Conservation (phyloP, 768 basidiomycete species). For the Asterophora parasitica region DNA sequence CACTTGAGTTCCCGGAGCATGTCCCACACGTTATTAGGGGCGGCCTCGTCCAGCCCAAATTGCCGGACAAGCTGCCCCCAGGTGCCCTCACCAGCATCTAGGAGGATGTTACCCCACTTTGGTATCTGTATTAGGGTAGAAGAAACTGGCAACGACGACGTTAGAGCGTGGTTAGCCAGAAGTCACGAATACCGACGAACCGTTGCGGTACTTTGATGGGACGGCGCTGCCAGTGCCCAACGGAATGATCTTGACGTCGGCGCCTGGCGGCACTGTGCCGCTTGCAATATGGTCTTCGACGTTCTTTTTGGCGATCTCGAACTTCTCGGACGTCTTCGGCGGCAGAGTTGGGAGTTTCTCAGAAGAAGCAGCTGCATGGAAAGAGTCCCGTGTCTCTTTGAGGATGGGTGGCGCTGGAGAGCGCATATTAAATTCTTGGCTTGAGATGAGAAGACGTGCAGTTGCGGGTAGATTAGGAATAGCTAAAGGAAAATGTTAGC, state of each 20-base stretch:
- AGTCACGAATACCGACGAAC: conserved; percentile 37
- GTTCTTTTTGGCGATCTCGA: conserved; percentile 32
- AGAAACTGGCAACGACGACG: conserved; percentile 45
- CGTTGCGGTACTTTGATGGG: conserved; percentile 85
- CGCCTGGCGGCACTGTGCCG: conserved; percentile 37
- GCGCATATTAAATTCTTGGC: conserved; percentile 39
- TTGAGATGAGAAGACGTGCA: conserved; percentile 36
- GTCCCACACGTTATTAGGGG: conserved; percentile 41
- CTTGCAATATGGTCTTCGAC: conserved; percentile 21
- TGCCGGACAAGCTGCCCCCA: conserved; percentile 82
- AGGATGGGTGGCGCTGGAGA: conserved; percentile 39
- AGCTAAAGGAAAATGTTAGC: conserved; percentile 22
- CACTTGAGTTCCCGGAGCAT: conserved; percentile 68
- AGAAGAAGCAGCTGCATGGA: conserved; percentile 32
- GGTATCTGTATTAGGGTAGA: conserved; percentile 77
- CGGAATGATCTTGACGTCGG: conserved; percentile 65
- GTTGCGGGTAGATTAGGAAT: conserved; percentile 46
- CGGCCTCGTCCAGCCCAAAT: conserved; percentile 50
- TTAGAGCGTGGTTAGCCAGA: background rate
- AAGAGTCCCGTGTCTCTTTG: conserved; percentile 29
- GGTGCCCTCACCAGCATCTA: conserved; percentile 91
- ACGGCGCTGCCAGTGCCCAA: conserved; percentile 88
- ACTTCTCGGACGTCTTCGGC: conserved; percentile 30
- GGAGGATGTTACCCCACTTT: conserved; percentile 62
- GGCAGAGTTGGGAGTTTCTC: conserved; percentile 27